Base-by-base conservation (phyloP, 768 basidiomycete species). In the Grammothele lineata region DNA sequence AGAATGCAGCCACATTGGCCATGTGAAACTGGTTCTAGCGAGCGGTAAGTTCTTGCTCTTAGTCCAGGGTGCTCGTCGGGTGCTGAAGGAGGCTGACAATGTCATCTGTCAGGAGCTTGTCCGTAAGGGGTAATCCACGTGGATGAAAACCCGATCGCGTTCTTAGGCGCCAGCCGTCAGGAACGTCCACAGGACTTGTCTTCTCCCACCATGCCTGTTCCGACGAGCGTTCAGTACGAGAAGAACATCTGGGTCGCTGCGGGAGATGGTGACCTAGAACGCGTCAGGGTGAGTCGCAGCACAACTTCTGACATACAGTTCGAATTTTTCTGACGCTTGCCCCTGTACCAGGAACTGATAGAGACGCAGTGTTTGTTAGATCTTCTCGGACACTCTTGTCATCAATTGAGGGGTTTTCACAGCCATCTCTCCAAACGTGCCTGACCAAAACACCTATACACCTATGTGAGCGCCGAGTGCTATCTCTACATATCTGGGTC, bases 191-290 rank as follows among this genome's bases (percentile, higher is more conserved):
- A 30, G 27, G 27, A n/a, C n/a, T n/a, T n/a, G n/a, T n/a, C n/a
- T n/a, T 30, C 27, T 7, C 24, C 54, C 41, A 56, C 45, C 43
- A 65, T 63, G 70, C 66, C 68, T 17, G 61, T 63, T 24, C 60
- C 66, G 14, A 64, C 62, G 10, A 57, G 54, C 23, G 53, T 60
- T 7, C 61, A 57, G 18, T 44, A 40, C 15, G 54, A 62, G 49
- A 79, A 78, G 62, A 94, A 94, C 67, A 85, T 96, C 37, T 96
- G 93, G 93, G 79, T 96, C 27, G 93, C 93, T 37, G 89, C 93
- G 0, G 86, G 81, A 37, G 93, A 96, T 60, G 93, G 93, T 35
- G 87, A 96, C 68, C 65, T 94, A 26, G 66, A 67, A n/a, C 74
- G 86, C 40, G 81, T 96, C 32, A 74, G 70, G 66, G 92, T 91